Conservation (phyloP, 2,329 filamentous ascomycete genomes). For the Sporothrix luriei region DNA sequence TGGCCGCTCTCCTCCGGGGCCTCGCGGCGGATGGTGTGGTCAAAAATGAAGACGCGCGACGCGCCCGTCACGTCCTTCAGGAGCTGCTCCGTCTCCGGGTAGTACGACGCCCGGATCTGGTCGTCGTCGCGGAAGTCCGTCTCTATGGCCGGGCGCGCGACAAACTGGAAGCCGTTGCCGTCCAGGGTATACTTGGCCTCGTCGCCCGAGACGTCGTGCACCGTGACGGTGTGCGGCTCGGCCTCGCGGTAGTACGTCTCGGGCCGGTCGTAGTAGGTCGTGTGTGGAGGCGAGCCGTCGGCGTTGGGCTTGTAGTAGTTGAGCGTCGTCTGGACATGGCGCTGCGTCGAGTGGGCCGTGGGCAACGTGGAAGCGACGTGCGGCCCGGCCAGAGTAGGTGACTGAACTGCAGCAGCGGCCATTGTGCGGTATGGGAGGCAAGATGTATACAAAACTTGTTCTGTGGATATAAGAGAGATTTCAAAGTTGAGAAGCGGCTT, state of each 20-base stretch:
- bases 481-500: too few species aligned
- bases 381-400: neutral
- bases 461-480: neutral
- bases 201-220: slow-evolving; percentile 46
- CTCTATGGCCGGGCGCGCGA: slow-evolving; percentile 40
- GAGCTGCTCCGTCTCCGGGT: slow-evolving; percentile 69
- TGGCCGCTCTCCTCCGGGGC: slow-evolving; percentile 33
- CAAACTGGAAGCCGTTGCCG: slow-evolving; percentile 48
- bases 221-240: slow-evolving; percentile 50
- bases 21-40: slow-evolving; percentile 58
- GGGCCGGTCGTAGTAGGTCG: slow-evolving; percentile 36
- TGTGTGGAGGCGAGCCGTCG: slow-evolving; percentile 38
- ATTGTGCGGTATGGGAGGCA: neutral
- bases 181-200: slow-evolving; percentile 48
- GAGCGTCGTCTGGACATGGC: slow-evolving; percentile 38
- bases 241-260: slow-evolving; percentile 40
- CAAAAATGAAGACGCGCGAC: slow-evolving; percentile 60
- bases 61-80: slow-evolving; percentile 64
- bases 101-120: slow-evolving; percentile 65
- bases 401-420: neutral
- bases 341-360: neutral
- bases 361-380: neutral
- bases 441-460: neutral
- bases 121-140: slow-evolving; percentile 55
- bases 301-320: slow-evolving; percentile 41